Conservation (phyloP, 2,329 filamentous ascomycete species). For the Calonectria naviculata region DNA sequence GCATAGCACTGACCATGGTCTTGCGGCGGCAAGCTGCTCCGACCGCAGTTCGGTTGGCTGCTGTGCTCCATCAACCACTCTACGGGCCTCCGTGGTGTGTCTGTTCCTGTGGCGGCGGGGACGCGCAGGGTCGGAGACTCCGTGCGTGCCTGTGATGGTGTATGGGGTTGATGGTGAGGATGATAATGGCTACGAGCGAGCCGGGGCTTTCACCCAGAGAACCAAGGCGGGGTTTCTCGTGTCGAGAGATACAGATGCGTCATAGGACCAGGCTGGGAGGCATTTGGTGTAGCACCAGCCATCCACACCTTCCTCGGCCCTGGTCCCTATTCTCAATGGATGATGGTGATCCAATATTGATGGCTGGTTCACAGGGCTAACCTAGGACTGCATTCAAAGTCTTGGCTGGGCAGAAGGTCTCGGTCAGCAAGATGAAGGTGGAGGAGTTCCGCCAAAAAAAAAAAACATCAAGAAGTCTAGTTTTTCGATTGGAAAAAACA, state of each 20-base stretch:
- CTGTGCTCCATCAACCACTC: background rate
- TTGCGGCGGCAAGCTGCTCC: background rate
- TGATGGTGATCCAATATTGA: background rate
- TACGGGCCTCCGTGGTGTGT: constrained; percentile 15
- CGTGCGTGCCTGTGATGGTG: constrained; percentile 25
- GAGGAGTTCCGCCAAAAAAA: background rate
- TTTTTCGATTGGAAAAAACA: background rate
- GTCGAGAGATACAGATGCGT: constrained; percentile 6
- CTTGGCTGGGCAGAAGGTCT: background rate
- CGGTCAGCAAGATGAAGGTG: background rate
- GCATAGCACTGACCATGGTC: constrained; percentile 3
- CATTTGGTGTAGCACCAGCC: constrained; percentile 6
- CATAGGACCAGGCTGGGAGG: constrained; percentile 4
- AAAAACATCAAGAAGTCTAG: background rate
- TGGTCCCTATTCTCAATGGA: background rate
- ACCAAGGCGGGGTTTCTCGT: constrained; percentile 16
- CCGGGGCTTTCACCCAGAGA: constrained; percentile 4
- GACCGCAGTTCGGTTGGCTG: background rate
- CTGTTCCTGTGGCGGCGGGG: constrained; percentile 20
- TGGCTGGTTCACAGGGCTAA: background rate
- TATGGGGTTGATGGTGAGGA: constrained; percentile 18
- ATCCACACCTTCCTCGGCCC: constrained; percentile 4
- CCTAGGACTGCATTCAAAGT: background rate
- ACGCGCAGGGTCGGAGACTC: constrained; percentile 32
- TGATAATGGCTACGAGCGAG: constrained; percentile 25